Percentiles rank a stretch among this genome's conserved stretches.
Conservation (phyloP, 305 asterid genomes). For the Coffea humblotiana region DNA sequence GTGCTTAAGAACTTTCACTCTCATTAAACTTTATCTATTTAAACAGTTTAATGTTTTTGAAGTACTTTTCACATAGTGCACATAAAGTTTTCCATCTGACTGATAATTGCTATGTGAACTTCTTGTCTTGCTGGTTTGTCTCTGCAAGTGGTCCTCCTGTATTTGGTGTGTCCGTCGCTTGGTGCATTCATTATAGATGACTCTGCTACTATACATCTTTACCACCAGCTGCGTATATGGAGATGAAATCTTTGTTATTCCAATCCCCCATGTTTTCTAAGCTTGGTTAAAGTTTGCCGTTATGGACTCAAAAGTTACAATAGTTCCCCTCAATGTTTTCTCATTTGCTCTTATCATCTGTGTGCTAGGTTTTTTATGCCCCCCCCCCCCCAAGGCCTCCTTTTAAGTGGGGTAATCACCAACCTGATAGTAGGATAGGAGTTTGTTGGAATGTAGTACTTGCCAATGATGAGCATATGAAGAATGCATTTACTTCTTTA, state of each 20-base stretch:
- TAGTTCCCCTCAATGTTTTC: not conserved
- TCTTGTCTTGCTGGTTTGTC: not conserved
- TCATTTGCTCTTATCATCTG: not conserved
- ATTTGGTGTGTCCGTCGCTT: not conserved
- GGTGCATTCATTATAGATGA: not conserved
- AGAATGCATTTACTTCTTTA: not conserved
- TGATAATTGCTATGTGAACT: not conserved
- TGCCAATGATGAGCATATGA: not conserved
- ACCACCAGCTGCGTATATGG: not conserved
- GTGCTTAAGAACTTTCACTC: not conserved
- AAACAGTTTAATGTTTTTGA: not conserved
- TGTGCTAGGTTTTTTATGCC: not conserved
- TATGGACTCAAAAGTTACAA: not conserved
- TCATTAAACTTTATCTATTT: not conserved
- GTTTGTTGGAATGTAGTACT: not conserved
- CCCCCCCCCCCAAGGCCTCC: too few relatives aligned
- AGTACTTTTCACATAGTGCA: not conserved
- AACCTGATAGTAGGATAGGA: not conserved
- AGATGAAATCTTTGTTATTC: not conserved
- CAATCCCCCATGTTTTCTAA: not conserved
- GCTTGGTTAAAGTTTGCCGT: not conserved
- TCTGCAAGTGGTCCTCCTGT: not conserved
- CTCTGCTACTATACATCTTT: not conserved
- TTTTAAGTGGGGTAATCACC: not conserved
- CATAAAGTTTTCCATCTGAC: not conserved